Base-by-base conservation (phyloP, 345 rosid genomes). In the Syzygium jambos region DNA sequence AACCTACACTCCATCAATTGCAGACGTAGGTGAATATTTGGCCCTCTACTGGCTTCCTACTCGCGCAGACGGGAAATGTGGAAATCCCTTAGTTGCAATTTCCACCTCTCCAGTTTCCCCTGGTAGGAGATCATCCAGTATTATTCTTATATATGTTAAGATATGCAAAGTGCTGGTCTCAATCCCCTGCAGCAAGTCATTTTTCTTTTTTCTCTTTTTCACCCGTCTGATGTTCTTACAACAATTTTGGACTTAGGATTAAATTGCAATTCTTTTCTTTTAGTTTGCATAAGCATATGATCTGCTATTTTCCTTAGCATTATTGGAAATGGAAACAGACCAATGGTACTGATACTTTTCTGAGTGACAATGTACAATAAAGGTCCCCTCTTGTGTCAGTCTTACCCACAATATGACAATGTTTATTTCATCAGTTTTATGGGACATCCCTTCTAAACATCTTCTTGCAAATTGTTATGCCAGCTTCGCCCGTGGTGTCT, bases 31-130 rank as follows among this genome's bases (percentile, higher is more conserved):
- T 51, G 90, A 91, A 85, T 96, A 93, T 91, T 92, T 97, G 90
- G 96, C 96, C 85, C 85, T 97, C 78, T 91, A 91, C 87, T 97
- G 99, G 99, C 87, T 94, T 88, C 99, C 99, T 52, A 93, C 90
- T 78, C 99, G 99, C 49, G 92, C 89, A 51, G 99, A 97, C 85
- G 96, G 98, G 41, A 96, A 95, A 92, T 90, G 93, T 57, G 99
- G 99, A 89, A 94, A 93, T 89, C 96, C 98, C 78, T 91, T 96
- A 89, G 92, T 94, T 90, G 92, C 95, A 63, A 92, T 93, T 89
- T 94, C 98, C 78, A 91, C 88, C 89, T 94, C 93, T 90, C 95
- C 95, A 78, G 99, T 97, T 87, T 84, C 88, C 90, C 98, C 99
- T 90, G 99, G 99, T 97, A 90, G 49, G 84, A 16, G 54, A 41